Percentiles rank a stretch among this genome's conserved stretches.
Evolutionary conservation across 331 rosid genomes (phyloP).

Genomic region (Malus hybrid): DNA sequence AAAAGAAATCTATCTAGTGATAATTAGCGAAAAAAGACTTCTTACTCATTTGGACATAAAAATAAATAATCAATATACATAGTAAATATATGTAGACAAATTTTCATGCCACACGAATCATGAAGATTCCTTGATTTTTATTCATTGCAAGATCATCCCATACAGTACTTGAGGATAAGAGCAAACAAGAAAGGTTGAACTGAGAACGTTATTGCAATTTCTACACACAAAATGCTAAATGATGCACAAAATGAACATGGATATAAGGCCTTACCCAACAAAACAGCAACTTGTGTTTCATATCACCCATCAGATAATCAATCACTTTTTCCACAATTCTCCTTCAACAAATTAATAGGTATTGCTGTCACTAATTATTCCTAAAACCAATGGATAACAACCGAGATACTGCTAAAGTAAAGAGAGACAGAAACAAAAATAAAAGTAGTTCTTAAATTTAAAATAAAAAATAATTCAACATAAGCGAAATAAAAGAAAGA

Average conservation of each 20-base stretch:
- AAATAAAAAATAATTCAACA: neutral
- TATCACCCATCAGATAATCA: constrained; percentile 54
- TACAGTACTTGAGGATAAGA: neutral
- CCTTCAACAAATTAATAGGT: constrained; percentile 37
- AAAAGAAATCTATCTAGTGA: neutral
- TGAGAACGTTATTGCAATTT: neutral
- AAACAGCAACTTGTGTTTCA: constrained; percentile 56
- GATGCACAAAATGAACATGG: neutral
- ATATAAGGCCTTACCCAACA: constrained; percentile 63
- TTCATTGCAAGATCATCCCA: neutral
- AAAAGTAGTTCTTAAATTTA: neutral
- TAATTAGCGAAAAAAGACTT: no score
- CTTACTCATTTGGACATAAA: no score
- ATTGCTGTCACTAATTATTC: neutral
- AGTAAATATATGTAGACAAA: neutral
- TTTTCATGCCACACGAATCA: neutral
- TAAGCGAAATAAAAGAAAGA: neutral
- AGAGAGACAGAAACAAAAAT: neutral
- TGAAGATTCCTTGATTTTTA: neutral
- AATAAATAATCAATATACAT: neutral
- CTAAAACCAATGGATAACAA: neutral
- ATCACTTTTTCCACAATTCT: constrained; percentile 30
- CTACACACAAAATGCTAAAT: neutral
- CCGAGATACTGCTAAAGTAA: neutral
- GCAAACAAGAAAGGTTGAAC: neutral